Conservation (phyloP, 2,329 filamentous ascomycete species). For the Penicillium sp. region DNA sequence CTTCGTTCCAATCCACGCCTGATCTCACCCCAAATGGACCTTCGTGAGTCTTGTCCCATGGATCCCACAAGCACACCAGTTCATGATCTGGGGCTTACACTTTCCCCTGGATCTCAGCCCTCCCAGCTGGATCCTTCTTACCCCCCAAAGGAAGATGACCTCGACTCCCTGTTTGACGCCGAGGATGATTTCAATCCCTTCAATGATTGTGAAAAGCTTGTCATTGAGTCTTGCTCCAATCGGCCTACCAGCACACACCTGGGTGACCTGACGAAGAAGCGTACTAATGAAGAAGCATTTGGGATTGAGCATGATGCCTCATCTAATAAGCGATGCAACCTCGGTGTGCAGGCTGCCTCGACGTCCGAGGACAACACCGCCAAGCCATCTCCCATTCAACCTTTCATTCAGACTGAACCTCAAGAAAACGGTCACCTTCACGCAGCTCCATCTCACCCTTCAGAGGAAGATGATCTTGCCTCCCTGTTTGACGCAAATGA, state of each 20-base stretch:
- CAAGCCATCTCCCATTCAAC: too few relatives aligned
- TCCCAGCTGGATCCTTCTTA: slow-evolving; percentile 10
- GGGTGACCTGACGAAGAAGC: too few relatives aligned
- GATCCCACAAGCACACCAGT: slow-evolving; percentile 19
- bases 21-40: slow-evolving; percentile 3
- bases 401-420: too few relatives aligned
- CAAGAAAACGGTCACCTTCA: too few relatives aligned
- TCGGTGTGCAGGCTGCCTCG: too few relatives aligned
- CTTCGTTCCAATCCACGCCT: too few relatives aligned
- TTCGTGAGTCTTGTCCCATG: slow-evolving; percentile 18
- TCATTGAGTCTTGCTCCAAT: slow-evolving; percentile 1
- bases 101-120: slow-evolving; percentile 33
- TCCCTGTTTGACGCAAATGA: not conserved
- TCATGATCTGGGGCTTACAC: slow-evolving; percentile 41
- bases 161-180: not conserved
- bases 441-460: too few relatives aligned
- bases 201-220: slow-evolving; percentile 3
- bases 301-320: too few relatives aligned
- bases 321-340: too few relatives aligned
- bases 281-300: too few relatives aligned
- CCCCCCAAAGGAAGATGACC: not conserved
- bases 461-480: not conserved
- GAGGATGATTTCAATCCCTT: slow-evolving; percentile 4
- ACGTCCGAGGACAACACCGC: too few relatives aligned
- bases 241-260: slow-evolving; percentile 17